Evolutionary conservation across 306 rosid genomes (phyloP).

Genomic region (Rubus idaeus): DNA sequence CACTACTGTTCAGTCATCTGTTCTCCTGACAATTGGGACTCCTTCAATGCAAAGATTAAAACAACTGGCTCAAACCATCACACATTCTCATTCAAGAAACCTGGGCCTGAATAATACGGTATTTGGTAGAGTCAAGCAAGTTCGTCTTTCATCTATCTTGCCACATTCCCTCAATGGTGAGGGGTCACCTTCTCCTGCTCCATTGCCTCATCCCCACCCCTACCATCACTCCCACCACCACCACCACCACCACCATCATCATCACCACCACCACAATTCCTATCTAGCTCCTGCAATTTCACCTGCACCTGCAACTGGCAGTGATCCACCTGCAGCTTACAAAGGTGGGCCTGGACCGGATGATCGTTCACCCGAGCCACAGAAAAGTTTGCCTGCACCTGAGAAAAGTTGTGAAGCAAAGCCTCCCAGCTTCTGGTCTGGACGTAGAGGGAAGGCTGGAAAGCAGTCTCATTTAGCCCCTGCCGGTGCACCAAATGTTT

Average conservation of each 20-base stretch:
- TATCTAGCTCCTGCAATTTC: constrained; percentile 55
- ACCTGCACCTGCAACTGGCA: constrained; percentile 43
- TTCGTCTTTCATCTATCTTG: constrained; percentile 69
- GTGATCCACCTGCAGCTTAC: constrained; percentile 29
- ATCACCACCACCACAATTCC: constrained; percentile 32
- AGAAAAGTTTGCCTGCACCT: constrained; percentile 45
- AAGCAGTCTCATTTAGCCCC: constrained; percentile 49
- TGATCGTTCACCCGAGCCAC: constrained; percentile 47
- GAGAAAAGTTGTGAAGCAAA: constrained; percentile 42
- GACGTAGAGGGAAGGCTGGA: constrained; percentile 37
- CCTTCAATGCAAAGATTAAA: constrained; percentile 64
- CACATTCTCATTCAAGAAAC: constrained; percentile 65
- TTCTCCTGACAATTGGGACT: constrained; percentile 63
- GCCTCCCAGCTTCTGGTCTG: constrained; percentile 60
- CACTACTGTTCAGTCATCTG: constrained; percentile 67
- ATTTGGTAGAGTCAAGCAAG: constrained; percentile 92
- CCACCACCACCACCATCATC: constrained; percentile 57
- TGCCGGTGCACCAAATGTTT: constrained; percentile 44
- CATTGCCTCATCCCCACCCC: constrained; percentile 56
- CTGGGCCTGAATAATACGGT: constrained; percentile 84
- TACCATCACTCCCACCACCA: constrained; percentile 41
- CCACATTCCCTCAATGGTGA: constrained; percentile 69
- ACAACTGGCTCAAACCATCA: constrained; percentile 85
- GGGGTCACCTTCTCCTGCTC: constrained; percentile 62
- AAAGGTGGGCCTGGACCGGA: constrained; percentile 43